Evolutionary conservation across 768 basidiomycete species (phyloP), one percentile per base, ranked within the genome.

Genomic region (Pleurotus tuber-regium): DNA sequence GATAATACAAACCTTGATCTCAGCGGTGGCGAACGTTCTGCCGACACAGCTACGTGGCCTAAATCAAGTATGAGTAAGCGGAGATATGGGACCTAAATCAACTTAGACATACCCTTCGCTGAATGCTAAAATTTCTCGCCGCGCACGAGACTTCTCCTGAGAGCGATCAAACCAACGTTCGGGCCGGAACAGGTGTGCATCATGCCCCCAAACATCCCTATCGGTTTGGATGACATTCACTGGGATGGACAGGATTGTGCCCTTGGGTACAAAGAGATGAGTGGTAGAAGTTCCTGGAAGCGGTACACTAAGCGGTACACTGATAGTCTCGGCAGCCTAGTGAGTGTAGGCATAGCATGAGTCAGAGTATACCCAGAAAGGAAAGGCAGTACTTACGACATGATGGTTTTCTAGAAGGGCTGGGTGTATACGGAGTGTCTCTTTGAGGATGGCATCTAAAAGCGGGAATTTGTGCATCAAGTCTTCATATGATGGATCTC

Each of bases 341-440:
- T 10, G 9, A 19, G 43, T 10, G 24, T 28, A 23, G 48, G 49
- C n/a, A 49, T 8, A 19, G n/a, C 19, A 9, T 63, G 18, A 61
- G 54, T 26, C 24, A 25, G 14, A 24, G 38, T 4, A 24, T 26
- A 47, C 16, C 18, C 38, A 4, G 39, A 14, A 8, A 42, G 33
- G 16, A 38, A 42, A 23, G n/a, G n/a, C n/a, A n/a, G n/a, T 25
- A 23, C 56, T 43, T 31, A 77, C 81, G 67, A 82, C 79, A 51
- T 87, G 83, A 58, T 85, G 80, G 56, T 86, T 84, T 62, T 86
- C 84, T 24, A 81, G 59, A 28, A 87, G 75, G 1, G 83, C 74
- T 14, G 84, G 78, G 57, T 85, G 81, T 40, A 86, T 61, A 24
- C 85, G 77, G 14, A 87, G 66, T 2, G 79, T 79, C 63, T 86